Base-by-base conservation (phyloP, 768 basidiomycete genomes). In the Lentinula sp. region DNA sequence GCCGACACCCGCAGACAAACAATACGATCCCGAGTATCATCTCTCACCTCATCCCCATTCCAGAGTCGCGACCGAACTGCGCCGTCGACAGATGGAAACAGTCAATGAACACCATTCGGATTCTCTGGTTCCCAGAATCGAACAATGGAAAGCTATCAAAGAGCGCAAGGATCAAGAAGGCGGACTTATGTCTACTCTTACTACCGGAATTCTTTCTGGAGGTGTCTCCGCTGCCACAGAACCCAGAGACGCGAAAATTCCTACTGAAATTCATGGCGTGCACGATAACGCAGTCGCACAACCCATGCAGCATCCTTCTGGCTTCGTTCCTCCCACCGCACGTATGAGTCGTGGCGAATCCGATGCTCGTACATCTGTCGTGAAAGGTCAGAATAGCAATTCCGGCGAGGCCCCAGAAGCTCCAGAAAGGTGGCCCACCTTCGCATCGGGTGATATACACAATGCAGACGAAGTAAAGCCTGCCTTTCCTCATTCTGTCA, bases 1-100 rank as follows among this genome's bases (percentile, higher is more conserved):
- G 1, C 78, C 78, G 2, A 79, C 78, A 0, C 72, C 78, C 35
- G 68, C 69, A 39, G 64, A 75, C 52, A 74, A 73, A 8, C 79
- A 77, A 23, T 59, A 57, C 33, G 59, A 60, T 53, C 62, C 66
- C 70, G 66, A 50, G 59, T 67, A 56, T 36, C 43, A 54, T 58
- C 52, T 53, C 10, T 54, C 59, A 10, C 35, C 55, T 41, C 56
- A 56, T 55, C 52, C 45, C 4, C 52, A 41, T 9, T 41, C 55
- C 28, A 64, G 51, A 37, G 51, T 54, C 28, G 60, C 60, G 9
- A 18, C 52, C 23, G 43, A 57, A 37, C 35, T 46, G n/a, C 61
- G 61, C 58, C 49, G 50, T 32, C 16, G 45, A 9, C 59, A 60
- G 18, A 42, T 52, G 9, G 39, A 36, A n/a, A 49, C 59, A 13